Evolutionary conservation across 148 eudicot genomes (phyloP), one percentile per base, ranked within the genome.

Genomic region (Pouteria glomerata): DNA sequence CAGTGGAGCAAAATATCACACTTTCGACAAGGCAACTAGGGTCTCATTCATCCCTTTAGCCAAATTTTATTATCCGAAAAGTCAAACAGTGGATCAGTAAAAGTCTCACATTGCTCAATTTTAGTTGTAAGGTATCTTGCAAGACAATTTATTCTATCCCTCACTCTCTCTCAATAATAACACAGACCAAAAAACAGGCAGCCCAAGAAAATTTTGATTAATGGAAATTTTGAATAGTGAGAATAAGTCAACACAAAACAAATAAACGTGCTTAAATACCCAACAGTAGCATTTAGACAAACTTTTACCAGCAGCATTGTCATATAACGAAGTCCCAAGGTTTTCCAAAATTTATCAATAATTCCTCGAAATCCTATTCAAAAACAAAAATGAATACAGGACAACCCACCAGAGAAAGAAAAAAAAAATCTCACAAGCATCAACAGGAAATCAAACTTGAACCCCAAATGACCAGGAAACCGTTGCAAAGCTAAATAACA

Each of bases 291-390:
- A 37, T 63, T 10, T 10, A 39, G 31, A 30, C 30, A 63, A 21
- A 26, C 14, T 63, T 63, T 19, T 23, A n/a, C 45, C 24, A 13
- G 51, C 69, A 27, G 51, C 69, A 66, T 66, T 66, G 69, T 24
- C 23, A 27, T 66, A 19, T 35, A 27, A 0, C 55, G 27, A n/a
- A 23, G 10, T 10, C 8, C 27, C 0, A 61, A 21, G 12, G 13
- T 14, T 19, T 11, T 4, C 42, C 47, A 62, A 37, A 48, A 21
- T 26, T 65, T 27, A 18, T 65, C 53, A n/a, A 27, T 23, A 65
- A 65, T 50, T 63, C 50, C 50, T 39, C 8, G 6, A 37, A 23
- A 64, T 64, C 34, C 29, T 26, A 24, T 15, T 37, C 52, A 41
- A 44, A 23, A 8, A 8, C 6, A 63, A 14, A 64, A 15, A 29